A percentile compares a stretch with the other conserved stretches of the same genome.
phyloP scores from a whole-genome alignment of 2,329 filamentous ascomycete genomes.

The Nothophaeocryptopus gaeumannii region DNA sequence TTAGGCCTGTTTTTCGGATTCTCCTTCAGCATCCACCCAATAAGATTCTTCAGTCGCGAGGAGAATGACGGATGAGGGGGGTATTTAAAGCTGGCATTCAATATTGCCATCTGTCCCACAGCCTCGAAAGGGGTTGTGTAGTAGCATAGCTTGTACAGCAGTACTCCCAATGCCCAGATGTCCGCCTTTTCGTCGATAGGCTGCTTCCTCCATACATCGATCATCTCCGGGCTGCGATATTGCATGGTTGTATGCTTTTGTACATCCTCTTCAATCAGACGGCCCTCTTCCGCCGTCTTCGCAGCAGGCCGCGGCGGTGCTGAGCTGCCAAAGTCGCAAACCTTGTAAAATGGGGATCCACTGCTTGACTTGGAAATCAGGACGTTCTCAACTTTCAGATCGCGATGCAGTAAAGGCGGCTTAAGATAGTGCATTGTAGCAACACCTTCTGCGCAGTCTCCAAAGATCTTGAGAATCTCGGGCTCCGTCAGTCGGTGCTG shows the following conservation, averaged over 20 bases:
- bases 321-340: conserved; percentile 96
- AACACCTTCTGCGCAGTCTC: conserved; percentile 91
- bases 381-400: conserved; percentile 97
- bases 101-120: conserved; percentile 91
- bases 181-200: conserved; percentile 98
- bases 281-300: conserved; percentile 80
- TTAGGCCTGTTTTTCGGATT: conserved; percentile 77
- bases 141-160: conserved; percentile 97
- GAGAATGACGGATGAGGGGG: conserved; percentile 87
- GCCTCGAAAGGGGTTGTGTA: conserved; percentile 99
- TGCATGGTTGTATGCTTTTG: conserved; percentile 96
- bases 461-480: conserved; percentile 95
- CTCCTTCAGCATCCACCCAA: conserved; percentile 89
- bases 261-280: conserved; percentile 92
- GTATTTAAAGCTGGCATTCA: conserved; percentile 93
- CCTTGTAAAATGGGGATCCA: conserved; percentile 76
- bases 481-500: conserved; percentile 96
- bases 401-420: conserved; percentile 85
- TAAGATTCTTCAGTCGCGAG: conserved; percentile 81
- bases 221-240: conserved; percentile 97
- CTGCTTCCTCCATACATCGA: conserved; percentile 94
- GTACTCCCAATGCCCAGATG: conserved; percentile 93
- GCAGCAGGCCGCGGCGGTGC: conserved; percentile 81
- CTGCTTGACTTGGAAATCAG: conserved; percentile 67
- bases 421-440: conserved; percentile 99